Percentiles rank a stretch among this genome's conserved stretches.
Conservation (phyloP, 345 rosid genomes). For the Carallia pectinifolia region DNA sequence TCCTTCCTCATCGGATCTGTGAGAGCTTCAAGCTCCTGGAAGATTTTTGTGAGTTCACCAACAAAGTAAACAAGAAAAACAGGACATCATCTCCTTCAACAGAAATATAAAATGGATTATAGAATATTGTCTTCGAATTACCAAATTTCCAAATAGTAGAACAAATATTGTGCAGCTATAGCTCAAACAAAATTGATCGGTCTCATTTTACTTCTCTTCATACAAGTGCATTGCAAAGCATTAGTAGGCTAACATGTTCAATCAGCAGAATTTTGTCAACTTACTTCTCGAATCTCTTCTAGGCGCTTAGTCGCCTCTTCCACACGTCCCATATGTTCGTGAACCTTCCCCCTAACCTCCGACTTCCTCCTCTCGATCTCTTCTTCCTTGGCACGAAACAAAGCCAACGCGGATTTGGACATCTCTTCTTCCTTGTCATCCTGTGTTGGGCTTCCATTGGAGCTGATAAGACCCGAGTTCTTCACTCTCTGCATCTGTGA, state of each 20-base stretch:
- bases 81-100: background rate
- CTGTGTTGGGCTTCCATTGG: constrained; percentile 38
- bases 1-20: constrained; percentile 76
- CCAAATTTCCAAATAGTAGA: too few relatives aligned
- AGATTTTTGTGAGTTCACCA: background rate
- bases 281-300: constrained; percentile 83
- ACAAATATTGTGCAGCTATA: too few relatives aligned
- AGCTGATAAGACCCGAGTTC: constrained; percentile 42
- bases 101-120: too few relatives aligned
- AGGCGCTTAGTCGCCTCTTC: constrained; percentile 72
- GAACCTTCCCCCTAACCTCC: constrained; percentile 70
- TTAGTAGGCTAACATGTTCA: background rate
- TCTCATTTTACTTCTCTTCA: too few relatives aligned
- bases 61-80: background rate
- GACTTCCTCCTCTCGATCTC: constrained; percentile 86
- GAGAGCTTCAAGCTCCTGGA: constrained; percentile 65
- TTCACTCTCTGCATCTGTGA: constrained; percentile 47
- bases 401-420: constrained; percentile 63
- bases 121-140: too few relatives aligned
- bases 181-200: too few relatives aligned
- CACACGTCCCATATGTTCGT: constrained; percentile 63
- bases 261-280: constrained; percentile 14
- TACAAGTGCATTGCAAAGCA: too few relatives aligned
- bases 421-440: constrained; percentile 74
- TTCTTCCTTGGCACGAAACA: constrained; percentile 79